phyloP scores from a whole-genome alignment of 768 basidiomycete species.

The Lentinus tigrinus region DNA sequence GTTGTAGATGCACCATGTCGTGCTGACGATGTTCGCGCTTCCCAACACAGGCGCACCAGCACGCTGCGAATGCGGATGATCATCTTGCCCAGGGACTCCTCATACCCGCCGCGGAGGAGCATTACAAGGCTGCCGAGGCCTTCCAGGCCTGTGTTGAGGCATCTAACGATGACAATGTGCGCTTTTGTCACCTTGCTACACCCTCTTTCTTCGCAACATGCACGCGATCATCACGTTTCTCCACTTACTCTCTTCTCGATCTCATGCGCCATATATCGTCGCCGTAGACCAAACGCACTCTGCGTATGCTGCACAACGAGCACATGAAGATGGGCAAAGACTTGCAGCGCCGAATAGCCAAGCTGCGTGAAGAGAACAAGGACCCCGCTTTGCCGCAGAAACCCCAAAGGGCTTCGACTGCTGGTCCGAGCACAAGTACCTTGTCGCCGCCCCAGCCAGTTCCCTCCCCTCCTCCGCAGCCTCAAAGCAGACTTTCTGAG shows the following conservation, averaged over 20 bases:
- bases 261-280: not conserved
- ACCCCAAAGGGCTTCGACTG: conserved; percentile 31
- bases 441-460: conserved; percentile 24
- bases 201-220: not conserved
- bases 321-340: conserved; percentile 72
- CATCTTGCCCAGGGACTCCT: conserved; percentile 63
- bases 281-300: conserved; percentile 69
- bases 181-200: conserved; percentile 17
- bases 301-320: conserved; percentile 73
- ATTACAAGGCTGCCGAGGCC: conserved; percentile 72
- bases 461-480: conserved; percentile 42
- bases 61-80: conserved; percentile 80
- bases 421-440: conserved; percentile 18
- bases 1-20: not conserved
- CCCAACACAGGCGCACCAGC: conserved; percentile 68
- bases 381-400: conserved; percentile 76
- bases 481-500: conserved; percentile 47
- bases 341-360: conserved; percentile 66
- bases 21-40: not conserved
- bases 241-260: not conserved
- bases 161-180: conserved; percentile 71
- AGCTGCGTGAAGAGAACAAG: conserved; percentile 72
- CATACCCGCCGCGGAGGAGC: conserved; percentile 71
- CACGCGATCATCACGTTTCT: not conserved
- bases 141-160: conserved; percentile 73